phyloP scores from a whole-genome alignment of 371 early-diverging fungal species.

The Apophysomyces trapeziformis region DNA sequence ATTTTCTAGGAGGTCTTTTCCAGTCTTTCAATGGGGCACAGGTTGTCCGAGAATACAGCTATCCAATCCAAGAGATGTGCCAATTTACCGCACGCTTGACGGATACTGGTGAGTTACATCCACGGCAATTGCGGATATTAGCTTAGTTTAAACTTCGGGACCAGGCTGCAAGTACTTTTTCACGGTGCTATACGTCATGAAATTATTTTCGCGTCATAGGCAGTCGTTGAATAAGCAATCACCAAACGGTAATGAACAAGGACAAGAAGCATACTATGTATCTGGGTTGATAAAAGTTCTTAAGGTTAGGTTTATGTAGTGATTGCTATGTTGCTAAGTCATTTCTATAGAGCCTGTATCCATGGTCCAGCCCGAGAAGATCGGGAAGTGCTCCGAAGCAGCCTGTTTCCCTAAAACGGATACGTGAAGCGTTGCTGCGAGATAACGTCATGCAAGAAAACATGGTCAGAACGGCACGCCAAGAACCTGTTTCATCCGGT shows the following conservation, averaged over 20 bases:
- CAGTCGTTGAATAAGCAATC: neutral
- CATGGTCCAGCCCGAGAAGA: slow-evolving; percentile 11
- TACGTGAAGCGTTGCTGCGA: neutral
- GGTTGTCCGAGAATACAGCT: slow-evolving; percentile 16
- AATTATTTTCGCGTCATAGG: slow-evolving; percentile 6
- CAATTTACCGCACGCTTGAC: slow-evolving; percentile 5
- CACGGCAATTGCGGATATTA: neutral
- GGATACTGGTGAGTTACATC: slow-evolving; percentile 11
- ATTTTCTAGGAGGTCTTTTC: slow-evolving; percentile 26
- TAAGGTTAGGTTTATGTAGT: neutral
- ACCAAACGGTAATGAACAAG: neutral
- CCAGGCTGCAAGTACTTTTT: slow-evolving; percentile 4
- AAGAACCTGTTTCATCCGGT: slow-evolving; percentile 5
- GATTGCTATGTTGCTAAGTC: neutral
- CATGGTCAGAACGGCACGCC: neutral
- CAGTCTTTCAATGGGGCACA: slow-evolving; percentile 17
- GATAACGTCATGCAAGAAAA: neutral
- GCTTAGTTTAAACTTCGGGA: slow-evolving; percentile 13
- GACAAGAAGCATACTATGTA: slow-evolving; percentile 13
- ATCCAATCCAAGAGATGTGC: slow-evolving; percentile 12
- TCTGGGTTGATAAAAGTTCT: slow-evolving; percentile 14
- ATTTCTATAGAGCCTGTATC: slow-evolving; percentile 3
- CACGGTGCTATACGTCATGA: slow-evolving; percentile 10
- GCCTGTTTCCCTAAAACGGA: slow-evolving; percentile 8
- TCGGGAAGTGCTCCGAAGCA: slow-evolving; percentile 6